phyloP scores from a whole-genome alignment of 371 early-diverging fungal genomes.

The Mucor circinelloides region DNA sequence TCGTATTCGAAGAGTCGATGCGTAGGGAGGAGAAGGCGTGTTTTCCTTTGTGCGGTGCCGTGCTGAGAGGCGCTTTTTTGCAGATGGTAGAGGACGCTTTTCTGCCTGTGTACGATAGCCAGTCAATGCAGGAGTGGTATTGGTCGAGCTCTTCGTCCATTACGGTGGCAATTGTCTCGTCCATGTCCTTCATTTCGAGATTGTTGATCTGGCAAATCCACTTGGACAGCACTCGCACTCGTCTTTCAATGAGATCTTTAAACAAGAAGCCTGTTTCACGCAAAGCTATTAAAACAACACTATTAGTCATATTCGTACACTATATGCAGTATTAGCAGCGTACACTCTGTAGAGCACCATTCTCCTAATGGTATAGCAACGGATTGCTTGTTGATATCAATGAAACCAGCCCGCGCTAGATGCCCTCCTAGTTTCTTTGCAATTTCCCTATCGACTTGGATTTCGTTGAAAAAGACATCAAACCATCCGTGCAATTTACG shows the following conservation, averaged over 20 bases:
- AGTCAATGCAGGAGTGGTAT: constrained; percentile 7
- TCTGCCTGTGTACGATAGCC: constrained; percentile 12
- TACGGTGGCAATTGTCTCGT: not conserved
- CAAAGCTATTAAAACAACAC: not conserved
- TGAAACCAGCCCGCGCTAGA: constrained; percentile 13
- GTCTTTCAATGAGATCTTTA: constrained; percentile 22
- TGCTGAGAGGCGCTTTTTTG: not conserved
- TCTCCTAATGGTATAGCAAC: constrained; percentile 24
- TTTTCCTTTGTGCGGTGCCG: not conserved
- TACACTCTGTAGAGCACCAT: constrained; percentile 11
- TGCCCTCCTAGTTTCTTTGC: not conserved
- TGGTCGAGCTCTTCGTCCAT: constrained; percentile 16
- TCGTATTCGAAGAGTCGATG: not conserved
- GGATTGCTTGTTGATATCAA: not conserved
- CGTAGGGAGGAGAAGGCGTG: not conserved
- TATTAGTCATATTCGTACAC: too few relatives aligned
- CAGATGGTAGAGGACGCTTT: not conserved
- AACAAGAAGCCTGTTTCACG: constrained; percentile 25
- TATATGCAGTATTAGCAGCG: not conserved
- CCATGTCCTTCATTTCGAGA: not conserved
- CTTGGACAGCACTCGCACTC: constrained; percentile 8
- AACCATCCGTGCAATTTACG: not conserved
- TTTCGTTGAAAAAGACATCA: constrained; percentile 1
- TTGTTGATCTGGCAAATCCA: constrained; percentile 21
- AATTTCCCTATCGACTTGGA: constrained; percentile 1